Conservation (phyloP, 352 stramenopile genomes). For the Phytophthora pinifolia region DNA sequence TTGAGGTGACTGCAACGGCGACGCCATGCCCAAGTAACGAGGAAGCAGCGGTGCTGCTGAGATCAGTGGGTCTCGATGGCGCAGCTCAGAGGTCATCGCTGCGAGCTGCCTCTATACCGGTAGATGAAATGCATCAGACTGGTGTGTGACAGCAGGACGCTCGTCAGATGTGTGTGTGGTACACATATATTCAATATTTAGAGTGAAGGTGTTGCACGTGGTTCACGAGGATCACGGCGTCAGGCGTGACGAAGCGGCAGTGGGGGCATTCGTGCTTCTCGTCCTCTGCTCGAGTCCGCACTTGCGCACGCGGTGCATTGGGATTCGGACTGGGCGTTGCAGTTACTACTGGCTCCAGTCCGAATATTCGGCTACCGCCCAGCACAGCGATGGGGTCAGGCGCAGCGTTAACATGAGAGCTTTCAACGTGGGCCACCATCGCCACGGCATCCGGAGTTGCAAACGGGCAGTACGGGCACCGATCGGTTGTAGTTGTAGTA, state of each 20-base stretch:
- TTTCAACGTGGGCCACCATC: slow-evolving; percentile 75
- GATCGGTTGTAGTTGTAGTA: slow-evolving; percentile 22
- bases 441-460: slow-evolving; percentile 41
- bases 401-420: slow-evolving; percentile 26
- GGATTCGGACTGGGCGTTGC: slow-evolving; percentile 8
- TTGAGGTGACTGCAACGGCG: not conserved
- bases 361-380: slow-evolving; percentile 28
- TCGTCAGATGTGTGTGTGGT: too few relatives aligned
- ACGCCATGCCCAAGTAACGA: not conserved
- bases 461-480: slow-evolving; percentile 72
- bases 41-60: slow-evolving; percentile 7
- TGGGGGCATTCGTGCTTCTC: slow-evolving; percentile 61
- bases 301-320: slow-evolving; percentile 10
- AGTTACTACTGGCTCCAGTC: slow-evolving; percentile 29
- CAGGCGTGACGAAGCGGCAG: slow-evolving; percentile 52
- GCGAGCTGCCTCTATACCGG: not conserved
- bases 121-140: slow-evolving; percentile 20
- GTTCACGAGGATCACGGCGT: slow-evolving; percentile 75
- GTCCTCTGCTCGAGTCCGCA: slow-evolving; percentile 7
- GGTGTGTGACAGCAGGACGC: too few relatives aligned
- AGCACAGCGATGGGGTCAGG: slow-evolving; percentile 22
- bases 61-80: not conserved
- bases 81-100: slow-evolving; percentile 18
- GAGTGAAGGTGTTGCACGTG: slow-evolving; percentile 74
- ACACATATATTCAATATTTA: too few relatives aligned